Conservation (phyloP, 805 yeast genomes). For the Kuraishia borneana region DNA sequence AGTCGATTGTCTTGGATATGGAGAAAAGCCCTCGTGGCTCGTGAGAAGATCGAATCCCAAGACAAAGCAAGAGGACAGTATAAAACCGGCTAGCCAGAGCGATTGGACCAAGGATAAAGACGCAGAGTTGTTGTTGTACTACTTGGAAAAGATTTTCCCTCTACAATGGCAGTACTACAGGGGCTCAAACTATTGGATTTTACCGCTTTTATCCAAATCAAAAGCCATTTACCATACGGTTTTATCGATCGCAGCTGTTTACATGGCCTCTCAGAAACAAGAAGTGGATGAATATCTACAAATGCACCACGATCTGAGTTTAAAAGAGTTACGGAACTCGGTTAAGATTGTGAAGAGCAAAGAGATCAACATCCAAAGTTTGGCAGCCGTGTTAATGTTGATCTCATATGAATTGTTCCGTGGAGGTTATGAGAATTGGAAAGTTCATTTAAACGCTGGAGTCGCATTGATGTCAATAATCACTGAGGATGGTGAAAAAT, state of each 20-base stretch:
- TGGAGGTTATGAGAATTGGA: background rate
- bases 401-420: background rate
- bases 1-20: background rate
- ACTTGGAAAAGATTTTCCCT: conserved; percentile 1
- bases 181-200: conserved; percentile 1
- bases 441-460: background rate
- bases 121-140: conserved; percentile 6
- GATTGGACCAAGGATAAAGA: background rate
- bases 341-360: background rate
- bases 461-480: background rate
- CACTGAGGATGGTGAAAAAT: background rate
- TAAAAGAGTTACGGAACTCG: conserved; percentile 1
- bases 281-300: conserved; percentile 1
- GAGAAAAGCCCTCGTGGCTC: background rate
- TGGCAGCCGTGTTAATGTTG: background rate
- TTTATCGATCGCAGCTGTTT: conserved; percentile 1
- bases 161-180: conserved; percentile 1
- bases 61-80: background rate
- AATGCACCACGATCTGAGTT: conserved; percentile 1
- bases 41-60: background rate
- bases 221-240: conserved; percentile 1
- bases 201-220: background rate
- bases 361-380: background rate
- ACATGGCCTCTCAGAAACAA: background rate
- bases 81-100: background rate